Evolutionary conservation across 31 red algal genomes (phyloP), one percentile per base, ranked within the genome.

Genomic region (Endocladia muricata): DNA sequence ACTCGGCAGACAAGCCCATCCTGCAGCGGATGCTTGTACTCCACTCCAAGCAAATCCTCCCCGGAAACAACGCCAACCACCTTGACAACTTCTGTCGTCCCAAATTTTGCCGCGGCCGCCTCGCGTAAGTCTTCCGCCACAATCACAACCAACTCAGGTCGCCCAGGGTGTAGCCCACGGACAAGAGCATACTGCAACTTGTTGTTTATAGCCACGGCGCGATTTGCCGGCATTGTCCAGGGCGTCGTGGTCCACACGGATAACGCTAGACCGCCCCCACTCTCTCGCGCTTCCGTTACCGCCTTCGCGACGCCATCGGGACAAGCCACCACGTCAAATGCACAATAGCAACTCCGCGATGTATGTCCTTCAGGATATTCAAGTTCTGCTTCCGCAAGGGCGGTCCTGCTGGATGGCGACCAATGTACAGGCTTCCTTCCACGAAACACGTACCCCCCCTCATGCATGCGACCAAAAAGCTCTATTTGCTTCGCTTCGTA

Each of bases 211-310:
- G 93, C 97, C 47, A 99, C 80, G 9, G 92, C 97, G 38, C 85
- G 82, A 78, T 99, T 99, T 17, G 97, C 97, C 15, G 97, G 97
- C 51, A 99, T 67, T n/a, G 97, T 99, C 97, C 97, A 99, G 19
- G 97, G 97, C 19, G 97, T 99, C 0, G 97, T 99, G 1, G 97
- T 99, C 97, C 97, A 99, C 22, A 99, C 65, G 21, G 79, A 91
- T 36, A 91, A 41, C 2, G 73, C 89, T 37, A 99, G 61, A 4
- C 79, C 70, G 34, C 75, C 56, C 9, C 30, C 21, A 57, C 35
- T 25, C 7, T 52, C 43, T 4, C 59, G 25, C 32, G 84, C 65
- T 32, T 79, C 74, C 6, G 43, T 33, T 39, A 88, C 30, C 21
- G 41, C 61, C 19, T 67, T 60, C 13, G 74, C 37, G 13, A 76